Percentiles rank a stretch among this genome's conserved stretches.
These are phyloP conservation scores for Litchi chinensis DNA, from an alignment of 345 rosid species.

Conservation along the genomic window DNA sequence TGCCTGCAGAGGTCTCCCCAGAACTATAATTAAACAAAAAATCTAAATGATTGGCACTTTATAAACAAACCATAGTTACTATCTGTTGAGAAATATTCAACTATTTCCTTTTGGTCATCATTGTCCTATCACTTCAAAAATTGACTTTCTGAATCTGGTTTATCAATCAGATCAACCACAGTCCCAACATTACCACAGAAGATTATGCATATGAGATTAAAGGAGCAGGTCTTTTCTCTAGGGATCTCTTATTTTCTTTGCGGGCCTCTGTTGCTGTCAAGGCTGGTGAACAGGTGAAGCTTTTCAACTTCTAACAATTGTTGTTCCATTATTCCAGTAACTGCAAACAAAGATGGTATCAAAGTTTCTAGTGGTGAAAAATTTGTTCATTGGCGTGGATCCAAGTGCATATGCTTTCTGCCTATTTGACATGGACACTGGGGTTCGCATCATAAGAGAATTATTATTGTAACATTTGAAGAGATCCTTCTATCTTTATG, in stretches of 20 bases:
- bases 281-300: conserved; percentile 87
- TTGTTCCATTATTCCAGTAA: neutral
- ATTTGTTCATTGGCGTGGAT: neutral
- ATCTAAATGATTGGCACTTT: neutral
- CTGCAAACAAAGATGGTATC: neutral
- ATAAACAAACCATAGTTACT: neutral
- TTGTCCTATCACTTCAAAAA: neutral
- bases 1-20: neutral
- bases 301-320: conserved; percentile 21
- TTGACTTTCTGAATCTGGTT: conserved; percentile 23
- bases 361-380: neutral
- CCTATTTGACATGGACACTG: neutral
- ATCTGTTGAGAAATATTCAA: neutral
- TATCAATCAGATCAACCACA: conserved; percentile 75
- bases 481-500: neutral
- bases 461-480: neutral
- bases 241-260: conserved; percentile 84
- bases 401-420: neutral
- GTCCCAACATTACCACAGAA: conserved; percentile 67
- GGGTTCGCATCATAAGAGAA: neutral
- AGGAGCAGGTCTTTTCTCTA: conserved; percentile 91
- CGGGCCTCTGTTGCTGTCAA: conserved; percentile 73
- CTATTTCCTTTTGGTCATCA: neutral
- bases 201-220: conserved; percentile 90
- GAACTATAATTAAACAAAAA: neutral